Evolutionary conservation across 768 basidiomycete genomes (phyloP).

Genomic region (Mycena vulgaris): DNA sequence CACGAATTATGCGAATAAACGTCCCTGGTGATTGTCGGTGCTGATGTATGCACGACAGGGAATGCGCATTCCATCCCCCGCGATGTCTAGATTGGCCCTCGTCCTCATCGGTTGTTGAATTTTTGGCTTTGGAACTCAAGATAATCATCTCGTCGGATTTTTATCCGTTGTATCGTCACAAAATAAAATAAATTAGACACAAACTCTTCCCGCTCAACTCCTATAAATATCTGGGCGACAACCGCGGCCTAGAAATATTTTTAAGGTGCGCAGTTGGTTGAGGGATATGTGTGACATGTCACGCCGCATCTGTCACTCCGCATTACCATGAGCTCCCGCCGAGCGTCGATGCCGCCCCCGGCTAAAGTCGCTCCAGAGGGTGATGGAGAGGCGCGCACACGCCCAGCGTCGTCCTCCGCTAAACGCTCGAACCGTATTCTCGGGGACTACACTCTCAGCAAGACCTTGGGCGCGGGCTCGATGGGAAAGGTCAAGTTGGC

Average conservation of each 20-base stretch:
- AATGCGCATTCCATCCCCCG: too few relatives aligned
- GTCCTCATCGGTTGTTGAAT: too few relatives aligned
- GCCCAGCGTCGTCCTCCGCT: constrained; percentile 42
- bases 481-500: constrained; percentile 99
- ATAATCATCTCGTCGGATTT: too few relatives aligned
- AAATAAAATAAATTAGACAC: too few relatives aligned
- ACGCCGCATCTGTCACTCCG: not conserved
- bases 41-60: not conserved
- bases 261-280: not conserved
- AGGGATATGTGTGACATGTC: not conserved
- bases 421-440: constrained; percentile 74
- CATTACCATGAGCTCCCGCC: constrained; percentile 27
- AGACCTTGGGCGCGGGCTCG: constrained; percentile 96
- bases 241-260: not conserved
- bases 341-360: constrained; percentile 33
- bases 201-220: too few relatives aligned
- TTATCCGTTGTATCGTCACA: too few relatives aligned
- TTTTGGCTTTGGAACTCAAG: too few relatives aligned
- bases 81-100: not conserved
- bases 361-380: not conserved
- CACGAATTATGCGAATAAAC: too few relatives aligned
- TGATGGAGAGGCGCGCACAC: not conserved
- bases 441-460: constrained; percentile 96
- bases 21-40: too few relatives aligned
- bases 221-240: too few relatives aligned